Evolutionary conservation across 257 asterid species (phyloP), one percentile per base, ranked within the genome.

Genomic region (Solanum stenotomum): DNA sequence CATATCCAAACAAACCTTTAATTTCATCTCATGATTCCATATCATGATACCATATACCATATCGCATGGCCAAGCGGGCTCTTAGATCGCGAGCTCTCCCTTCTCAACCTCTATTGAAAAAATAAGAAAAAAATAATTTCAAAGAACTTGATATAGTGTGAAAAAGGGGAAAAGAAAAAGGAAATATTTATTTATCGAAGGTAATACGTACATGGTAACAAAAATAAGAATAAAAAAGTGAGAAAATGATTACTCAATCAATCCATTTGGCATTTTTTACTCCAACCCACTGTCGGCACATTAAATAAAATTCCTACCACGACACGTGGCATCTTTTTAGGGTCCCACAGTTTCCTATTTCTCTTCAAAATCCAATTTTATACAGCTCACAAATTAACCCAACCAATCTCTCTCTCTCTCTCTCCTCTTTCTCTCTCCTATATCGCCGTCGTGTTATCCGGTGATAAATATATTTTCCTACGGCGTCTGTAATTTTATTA

Each of bases 371-470:
- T 42, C 70, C 12, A 87, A 29, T 27, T 40, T 31, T 20, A 56
- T 6, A 87, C 89, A 86, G 90, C 89, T 90, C 82, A 42, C 85
- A 88, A 20, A 56, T 56, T 37, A 56, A 87, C 56, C 20, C 23
- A 84, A 81, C 33, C 15, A 46, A 12, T 23, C 23, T 27, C 29
- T 33, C n/a, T n/a, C 49, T 37, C 23, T 49, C 33, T 83, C 1
- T 11, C 37, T 83, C 8, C 59, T 49, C 61, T 15, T 15, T 33
- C 46, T 23, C 34, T 31, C 72, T 37, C 83, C 88, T 74, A 65
- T 65, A 82, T 89, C 95, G 94, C 93, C 94, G 94, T 33, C 89
- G 87, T 85, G 90, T 91, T 52, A 87, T 90, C 96, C 93, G 94
- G 94, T 92, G 92, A 92, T 87, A 56, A 18, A 56, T 16, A 46